A percentile compares a stretch with the other conserved stretches of the same genome.
phyloP scores from a whole-genome alignment of 1,284 basidiomycete species.

The Trichosporon asahii region DNA sequence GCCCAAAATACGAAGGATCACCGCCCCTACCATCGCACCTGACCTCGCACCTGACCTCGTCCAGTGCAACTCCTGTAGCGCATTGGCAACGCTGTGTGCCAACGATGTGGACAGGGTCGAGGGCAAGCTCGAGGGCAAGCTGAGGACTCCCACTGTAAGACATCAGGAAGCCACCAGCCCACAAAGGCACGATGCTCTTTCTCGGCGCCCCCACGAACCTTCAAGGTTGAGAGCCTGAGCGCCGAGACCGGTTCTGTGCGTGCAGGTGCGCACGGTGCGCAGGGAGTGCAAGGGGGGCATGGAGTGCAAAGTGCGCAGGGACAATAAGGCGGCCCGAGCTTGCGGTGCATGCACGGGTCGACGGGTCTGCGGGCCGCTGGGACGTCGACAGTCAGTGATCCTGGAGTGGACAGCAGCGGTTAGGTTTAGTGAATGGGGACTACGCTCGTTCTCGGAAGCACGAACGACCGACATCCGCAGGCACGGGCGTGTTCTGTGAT shows the following conservation, averaged over 20 bases:
- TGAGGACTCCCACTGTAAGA: background rate
- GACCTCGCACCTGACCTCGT: background rate
- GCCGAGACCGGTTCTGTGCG: too few species aligned
- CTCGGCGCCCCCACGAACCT: background rate
- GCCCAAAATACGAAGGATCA: background rate
- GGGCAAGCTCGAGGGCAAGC: too few species aligned
- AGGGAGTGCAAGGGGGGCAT: too few species aligned
- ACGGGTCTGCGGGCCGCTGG: background rate
- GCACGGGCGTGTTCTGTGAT: background rate
- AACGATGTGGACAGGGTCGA: background rate
- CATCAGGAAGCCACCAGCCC: background rate
- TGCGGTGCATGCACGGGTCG: background rate
- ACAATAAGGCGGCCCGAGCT: background rate
- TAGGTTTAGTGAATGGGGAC: background rate
- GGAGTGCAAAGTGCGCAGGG: too few species aligned
- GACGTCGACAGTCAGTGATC: too few species aligned
- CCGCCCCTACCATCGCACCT: background rate
- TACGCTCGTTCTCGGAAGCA: background rate
- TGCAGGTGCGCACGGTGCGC: too few species aligned
- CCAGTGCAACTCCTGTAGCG: background rate
- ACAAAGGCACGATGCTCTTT: background rate
- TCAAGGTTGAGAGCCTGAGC: background rate
- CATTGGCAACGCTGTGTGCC: background rate
- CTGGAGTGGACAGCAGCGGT: background rate
- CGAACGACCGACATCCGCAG: background rate